Percentiles rank a stretch among this genome's conserved stretches.
Evolutionary conservation across 2,329 filamentous ascomycete genomes (phyloP).

Genomic region (Alternaria atra): DNA sequence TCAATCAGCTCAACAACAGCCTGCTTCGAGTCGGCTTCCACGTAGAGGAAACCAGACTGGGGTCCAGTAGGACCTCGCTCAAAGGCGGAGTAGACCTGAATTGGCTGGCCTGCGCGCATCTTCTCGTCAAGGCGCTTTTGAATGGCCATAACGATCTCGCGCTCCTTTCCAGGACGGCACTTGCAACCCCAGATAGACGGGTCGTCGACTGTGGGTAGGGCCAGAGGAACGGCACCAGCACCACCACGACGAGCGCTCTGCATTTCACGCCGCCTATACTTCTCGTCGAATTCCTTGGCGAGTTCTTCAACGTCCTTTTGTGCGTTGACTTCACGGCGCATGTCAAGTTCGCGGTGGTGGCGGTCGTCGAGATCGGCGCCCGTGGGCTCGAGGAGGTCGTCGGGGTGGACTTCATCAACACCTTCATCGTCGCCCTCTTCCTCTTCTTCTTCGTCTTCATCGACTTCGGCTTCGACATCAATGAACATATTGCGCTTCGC

Average conservation of each 20-base stretch:
- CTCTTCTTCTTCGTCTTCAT: conserved; percentile 85
- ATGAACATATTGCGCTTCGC: conserved; percentile 85
- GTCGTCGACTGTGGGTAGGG: conserved; percentile 93
- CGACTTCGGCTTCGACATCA: conserved; percentile 97
- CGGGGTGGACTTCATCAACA: conserved; percentile 88
- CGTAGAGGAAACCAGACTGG: conserved; percentile 95
- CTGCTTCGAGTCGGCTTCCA: conserved; percentile 87
- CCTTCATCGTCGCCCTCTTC: conserved; percentile 83
- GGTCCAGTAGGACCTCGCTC: conserved; percentile 77
- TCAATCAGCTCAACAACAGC: conserved; percentile 86
- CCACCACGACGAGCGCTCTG: conserved; percentile 42
- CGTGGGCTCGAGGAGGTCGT: conserved; percentile 81
- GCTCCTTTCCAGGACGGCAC: conserved; percentile 94
- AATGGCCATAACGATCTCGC: conserved; percentile 86
- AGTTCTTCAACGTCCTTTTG: conserved; percentile 94
- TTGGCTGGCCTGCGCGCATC: conserved; percentile 76
- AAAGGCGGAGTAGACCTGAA: conserved; percentile 89
- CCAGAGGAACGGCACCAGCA: conserved; percentile 58
- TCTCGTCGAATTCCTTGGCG: conserved; percentile 80
- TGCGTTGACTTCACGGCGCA: conserved; percentile 84
- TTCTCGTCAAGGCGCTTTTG: conserved; percentile 89
- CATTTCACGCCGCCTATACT: conserved; percentile 77
- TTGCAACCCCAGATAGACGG: conserved; percentile 94
- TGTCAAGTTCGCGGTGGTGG: conserved; percentile 91
- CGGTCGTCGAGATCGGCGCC: conserved; percentile 87